Evolutionary conservation across 2,329 filamentous ascomycete species (phyloP).

Genomic region (Kalmusia sp.): DNA sequence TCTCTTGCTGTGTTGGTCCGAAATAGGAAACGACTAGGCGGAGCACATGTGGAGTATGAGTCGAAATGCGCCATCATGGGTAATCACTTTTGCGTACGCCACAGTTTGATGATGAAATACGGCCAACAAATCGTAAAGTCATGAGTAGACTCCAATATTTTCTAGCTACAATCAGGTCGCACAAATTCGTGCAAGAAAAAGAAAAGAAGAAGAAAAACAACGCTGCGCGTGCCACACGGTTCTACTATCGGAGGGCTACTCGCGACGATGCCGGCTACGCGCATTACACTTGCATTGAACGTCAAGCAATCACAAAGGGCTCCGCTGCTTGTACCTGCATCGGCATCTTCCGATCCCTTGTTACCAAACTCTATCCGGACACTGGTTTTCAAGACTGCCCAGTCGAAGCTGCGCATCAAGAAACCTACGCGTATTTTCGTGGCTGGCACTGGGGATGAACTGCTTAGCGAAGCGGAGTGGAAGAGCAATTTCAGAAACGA

Average conservation of each 20-base stretch:
- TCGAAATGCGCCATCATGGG: no score
- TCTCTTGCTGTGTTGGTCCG: no score
- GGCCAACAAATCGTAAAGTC: no score
- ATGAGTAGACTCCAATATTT: no score
- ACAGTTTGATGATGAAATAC: no score
- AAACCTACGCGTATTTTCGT: slow-evolving; percentile 36
- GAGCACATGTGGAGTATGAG: background rate
- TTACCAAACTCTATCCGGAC: slow-evolving; percentile 24
- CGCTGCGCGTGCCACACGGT: no score
- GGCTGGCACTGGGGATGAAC: slow-evolving; percentile 33
- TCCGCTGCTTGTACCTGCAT: slow-evolving; percentile 32
- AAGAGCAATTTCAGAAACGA: slow-evolving; percentile 30
- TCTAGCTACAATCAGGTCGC: no score
- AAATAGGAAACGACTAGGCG: background rate
- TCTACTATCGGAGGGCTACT: no score
- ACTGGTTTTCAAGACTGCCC: slow-evolving; percentile 37
- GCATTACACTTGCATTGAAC: slow-evolving; percentile 42
- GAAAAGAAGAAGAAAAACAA: no score
- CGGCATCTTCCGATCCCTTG: slow-evolving; percentile 22
- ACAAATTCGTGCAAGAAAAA: no score
- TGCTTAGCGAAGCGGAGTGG: slow-evolving; percentile 37
- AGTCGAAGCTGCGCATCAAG: slow-evolving; percentile 40
- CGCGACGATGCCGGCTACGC: slow-evolving; percentile 24
- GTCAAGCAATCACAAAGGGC: slow-evolving; percentile 37
- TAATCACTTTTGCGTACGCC: no score